These are phyloP conservation scores for Ceratocystiopsis brevicomis DNA, from an alignment of 2,329 filamentous ascomycete genomes.

Conservation along the genomic window DNA sequence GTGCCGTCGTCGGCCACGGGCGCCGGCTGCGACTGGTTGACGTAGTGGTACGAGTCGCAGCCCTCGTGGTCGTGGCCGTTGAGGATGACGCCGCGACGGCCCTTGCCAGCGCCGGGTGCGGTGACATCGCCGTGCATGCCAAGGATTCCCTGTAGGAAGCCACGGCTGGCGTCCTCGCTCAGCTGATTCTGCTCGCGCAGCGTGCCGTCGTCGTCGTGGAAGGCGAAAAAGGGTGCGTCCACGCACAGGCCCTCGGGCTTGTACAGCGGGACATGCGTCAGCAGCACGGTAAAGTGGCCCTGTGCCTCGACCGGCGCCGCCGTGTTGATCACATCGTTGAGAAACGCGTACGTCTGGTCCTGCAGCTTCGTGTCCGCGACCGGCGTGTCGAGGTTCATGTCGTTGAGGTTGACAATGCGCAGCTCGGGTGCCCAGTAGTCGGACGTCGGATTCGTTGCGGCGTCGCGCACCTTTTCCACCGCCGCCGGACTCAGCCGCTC, in stretches of 20 bases:
- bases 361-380: constrained; percentile 49
- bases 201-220: constrained; percentile 48
- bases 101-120: constrained; percentile 41
- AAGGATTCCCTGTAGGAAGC: constrained; percentile 69
- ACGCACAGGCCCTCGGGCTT: constrained; percentile 69
- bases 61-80: constrained; percentile 93
- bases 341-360: constrained; percentile 56
- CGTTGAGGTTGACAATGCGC: constrained; percentile 71
- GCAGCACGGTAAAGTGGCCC: constrained; percentile 58
- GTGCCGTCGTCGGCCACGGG: constrained; percentile 15
- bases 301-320: constrained; percentile 40
- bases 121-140: constrained; percentile 48
- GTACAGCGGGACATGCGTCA: constrained; percentile 84
- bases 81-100: constrained; percentile 59
- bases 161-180: constrained; percentile 48
- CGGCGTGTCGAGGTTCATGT: constrained; percentile 83
- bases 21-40: constrained; percentile 35
- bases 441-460: constrained; percentile 24
- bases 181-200: constrained; percentile 86
- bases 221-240: constrained; percentile 68
- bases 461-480: constrained; percentile 23
- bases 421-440: constrained; percentile 44
- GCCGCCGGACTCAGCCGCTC: constrained; percentile 17
- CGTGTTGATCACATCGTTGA: constrained; percentile 47
- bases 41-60: constrained; percentile 74